Conservation (phyloP, 139 green algal genomes). For the Dunaliella primolecta region DNA sequence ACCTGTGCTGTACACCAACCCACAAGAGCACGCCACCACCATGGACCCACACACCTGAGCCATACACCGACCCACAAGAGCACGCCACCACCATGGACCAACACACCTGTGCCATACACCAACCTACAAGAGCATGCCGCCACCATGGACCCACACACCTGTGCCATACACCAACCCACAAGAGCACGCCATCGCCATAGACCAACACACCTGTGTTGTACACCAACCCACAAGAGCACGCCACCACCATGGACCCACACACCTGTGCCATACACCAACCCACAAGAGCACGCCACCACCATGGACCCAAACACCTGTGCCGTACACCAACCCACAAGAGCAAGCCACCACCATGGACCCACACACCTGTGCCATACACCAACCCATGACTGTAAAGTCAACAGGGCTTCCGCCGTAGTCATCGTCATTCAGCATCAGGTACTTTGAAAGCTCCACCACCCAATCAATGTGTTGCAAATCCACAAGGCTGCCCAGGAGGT, state of each 20-base stretch:
- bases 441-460: neutral
- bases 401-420: neutral
- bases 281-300: neutral
- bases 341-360: neutral
- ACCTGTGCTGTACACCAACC: too few species aligned
- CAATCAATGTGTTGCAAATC: neutral
- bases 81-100: too few species aligned
- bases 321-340: neutral
- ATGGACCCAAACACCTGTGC: neutral
- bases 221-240: neutral
- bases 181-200: neutral
- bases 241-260: neutral
- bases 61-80: too few species aligned
- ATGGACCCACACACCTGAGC: too few species aligned
- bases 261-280: neutral
- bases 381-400: neutral
- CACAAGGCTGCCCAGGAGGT: neutral
- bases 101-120: too few species aligned
- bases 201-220: neutral
- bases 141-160: too few species aligned
- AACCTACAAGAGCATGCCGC: too few species aligned
- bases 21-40: too few species aligned
- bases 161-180: neutral
- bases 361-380: neutral
- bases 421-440: neutral